Evolutionary conservation across 1,284 basidiomycete genomes (phyloP).

Genomic region (Cystobasidium sp.): DNA sequence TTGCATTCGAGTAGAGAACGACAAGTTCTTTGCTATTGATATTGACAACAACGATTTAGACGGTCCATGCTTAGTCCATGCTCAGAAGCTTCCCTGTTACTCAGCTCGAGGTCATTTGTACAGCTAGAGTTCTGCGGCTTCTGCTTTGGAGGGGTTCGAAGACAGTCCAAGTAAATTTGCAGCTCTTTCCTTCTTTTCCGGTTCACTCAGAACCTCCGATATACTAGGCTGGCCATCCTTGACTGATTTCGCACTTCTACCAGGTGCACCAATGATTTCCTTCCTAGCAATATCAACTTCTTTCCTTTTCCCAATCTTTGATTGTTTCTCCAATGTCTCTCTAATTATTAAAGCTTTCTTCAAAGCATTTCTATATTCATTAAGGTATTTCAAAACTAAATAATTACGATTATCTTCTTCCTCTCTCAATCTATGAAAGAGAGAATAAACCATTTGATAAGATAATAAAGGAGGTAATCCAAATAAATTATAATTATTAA

Average conservation of each 20-base stretch:
- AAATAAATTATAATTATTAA: conserved; percentile 15
- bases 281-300: conserved; percentile 4
- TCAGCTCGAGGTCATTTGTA: no score
- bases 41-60: background rate
- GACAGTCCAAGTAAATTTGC: no score
- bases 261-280: conserved; percentile 8
- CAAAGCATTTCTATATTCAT: conserved; percentile 28
- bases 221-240: no score
- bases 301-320: background rate
- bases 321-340: conserved; percentile 6
- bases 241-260: background rate
- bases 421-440: conserved; percentile 34
- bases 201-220: no score
- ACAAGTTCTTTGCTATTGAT: background rate
- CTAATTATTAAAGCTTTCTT: conserved; percentile 3
- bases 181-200: no score
- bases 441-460: conserved; percentile 10
- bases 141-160: no score
- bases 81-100: background rate
- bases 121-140: no score
- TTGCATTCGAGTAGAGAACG: background rate
- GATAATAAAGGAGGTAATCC: conserved; percentile 21
- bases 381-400: background rate
- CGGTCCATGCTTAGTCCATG: background rate
- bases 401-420: conserved; percentile 13